phyloP scores from a whole-genome alignment of 768 basidiomycete species.

The Boletus barrowsii region DNA sequence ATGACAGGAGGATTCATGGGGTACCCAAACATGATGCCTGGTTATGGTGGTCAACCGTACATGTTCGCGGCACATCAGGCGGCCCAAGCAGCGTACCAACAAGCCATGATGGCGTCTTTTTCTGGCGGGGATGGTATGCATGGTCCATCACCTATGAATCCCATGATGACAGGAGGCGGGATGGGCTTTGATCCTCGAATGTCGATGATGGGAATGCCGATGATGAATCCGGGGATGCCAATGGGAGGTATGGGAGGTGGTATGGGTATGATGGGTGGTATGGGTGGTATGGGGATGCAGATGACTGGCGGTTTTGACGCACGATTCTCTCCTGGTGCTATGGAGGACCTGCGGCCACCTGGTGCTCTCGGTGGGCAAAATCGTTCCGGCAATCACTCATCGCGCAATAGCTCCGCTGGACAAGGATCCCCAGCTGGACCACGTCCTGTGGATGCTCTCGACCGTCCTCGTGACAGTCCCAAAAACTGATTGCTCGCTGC shows the following conservation, averaged over 20 bases:
- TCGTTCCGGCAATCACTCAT: conserved; percentile 33
- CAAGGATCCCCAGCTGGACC: conserved; percentile 51
- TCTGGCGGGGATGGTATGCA: conserved; percentile 60
- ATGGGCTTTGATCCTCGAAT: conserved; percentile 70
- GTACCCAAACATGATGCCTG: conserved; percentile 40
- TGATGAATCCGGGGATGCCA: conserved; percentile 49
- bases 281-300: conserved; percentile 49
- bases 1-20: conserved; percentile 52
- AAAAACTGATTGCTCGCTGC: conserved; percentile 19
- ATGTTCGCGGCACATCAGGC: conserved; percentile 86
- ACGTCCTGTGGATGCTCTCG: conserved; percentile 30
- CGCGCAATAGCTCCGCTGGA: conserved; percentile 50
- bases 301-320: conserved; percentile 66
- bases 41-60: conserved; percentile 62
- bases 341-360: conserved; percentile 32
- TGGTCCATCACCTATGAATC: conserved; percentile 40
- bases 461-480: conserved; percentile 23
- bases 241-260: conserved; percentile 43
- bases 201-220: conserved; percentile 79
- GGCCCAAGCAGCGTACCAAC: conserved; percentile 80
- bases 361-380: conserved; percentile 24
- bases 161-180: conserved; percentile 55
- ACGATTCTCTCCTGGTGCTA: conserved; percentile 43
- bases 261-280: conserved; percentile 40
- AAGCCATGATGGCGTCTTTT: conserved; percentile 83